These are phyloP conservation scores for Ophiocordyceps camponoti-leonardi DNA, from an alignment of 2,329 filamentous ascomycete species.

Conservation along the genomic window DNA sequence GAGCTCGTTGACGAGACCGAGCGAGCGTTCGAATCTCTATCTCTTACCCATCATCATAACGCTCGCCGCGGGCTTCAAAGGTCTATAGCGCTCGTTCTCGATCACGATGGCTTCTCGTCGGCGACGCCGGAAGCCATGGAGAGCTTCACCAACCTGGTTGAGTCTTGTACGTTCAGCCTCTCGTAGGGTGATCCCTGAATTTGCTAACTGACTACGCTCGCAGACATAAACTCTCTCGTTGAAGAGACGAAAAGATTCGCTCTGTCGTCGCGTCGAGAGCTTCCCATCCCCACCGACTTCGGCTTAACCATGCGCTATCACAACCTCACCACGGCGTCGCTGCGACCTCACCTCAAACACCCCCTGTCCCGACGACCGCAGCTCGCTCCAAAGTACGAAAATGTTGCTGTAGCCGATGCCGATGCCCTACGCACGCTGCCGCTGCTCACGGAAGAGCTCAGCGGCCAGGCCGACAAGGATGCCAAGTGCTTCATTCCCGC, in stretches of 20 bases:
- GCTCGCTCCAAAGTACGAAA: constrained; percentile 20
- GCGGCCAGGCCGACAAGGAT: constrained; percentile 39
- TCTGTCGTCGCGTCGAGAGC: constrained; percentile 30
- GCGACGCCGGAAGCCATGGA: constrained; percentile 40
- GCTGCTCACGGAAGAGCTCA: constrained; percentile 35
- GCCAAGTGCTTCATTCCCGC: constrained; percentile 37
- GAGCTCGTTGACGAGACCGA: background rate
- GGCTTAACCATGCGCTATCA: constrained; percentile 32
- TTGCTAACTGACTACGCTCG: too few relatives aligned
- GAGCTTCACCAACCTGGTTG: constrained; percentile 35
- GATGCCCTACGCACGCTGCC: constrained; percentile 24
- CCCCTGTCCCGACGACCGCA: constrained; percentile 24
- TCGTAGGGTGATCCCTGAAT: background rate
- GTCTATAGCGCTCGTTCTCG: constrained; percentile 35
- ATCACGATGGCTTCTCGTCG: constrained; percentile 40
- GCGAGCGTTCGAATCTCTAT: constrained; percentile 4
- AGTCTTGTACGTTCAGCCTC: constrained; percentile 28
- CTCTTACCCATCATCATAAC: constrained; percentile 14
- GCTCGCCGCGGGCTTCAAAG: constrained; percentile 27
- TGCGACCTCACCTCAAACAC: constrained; percentile 39
- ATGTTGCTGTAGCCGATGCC: constrained; percentile 19
- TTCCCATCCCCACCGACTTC: constrained; percentile 39
- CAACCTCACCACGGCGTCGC: constrained; percentile 30
- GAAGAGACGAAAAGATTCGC: constrained; percentile 28
- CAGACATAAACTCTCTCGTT: constrained; percentile 33